Percentiles rank a stretch among this genome's conserved stretches.
Evolutionary conservation across 352 stramenopile genomes (phyloP).

Genomic region (Saprolegnia diclina): DNA sequence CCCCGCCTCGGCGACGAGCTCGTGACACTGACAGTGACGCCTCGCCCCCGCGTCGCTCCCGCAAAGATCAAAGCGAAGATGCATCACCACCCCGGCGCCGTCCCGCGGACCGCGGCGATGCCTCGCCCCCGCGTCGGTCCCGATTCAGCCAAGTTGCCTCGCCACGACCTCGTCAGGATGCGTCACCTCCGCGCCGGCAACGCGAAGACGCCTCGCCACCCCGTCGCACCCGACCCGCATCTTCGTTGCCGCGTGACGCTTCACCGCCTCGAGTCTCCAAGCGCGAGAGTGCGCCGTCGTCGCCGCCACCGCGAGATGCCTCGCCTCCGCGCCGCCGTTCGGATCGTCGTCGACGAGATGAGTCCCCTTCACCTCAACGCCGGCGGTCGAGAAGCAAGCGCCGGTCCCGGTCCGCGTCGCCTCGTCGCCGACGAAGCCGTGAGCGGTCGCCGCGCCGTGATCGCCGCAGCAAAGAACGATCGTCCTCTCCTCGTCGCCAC

Average conservation of each 20-base stretch:
- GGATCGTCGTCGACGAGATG: constrained; percentile 18
- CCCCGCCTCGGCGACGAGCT: constrained; percentile 29
- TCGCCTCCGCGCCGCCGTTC: constrained; percentile 14
- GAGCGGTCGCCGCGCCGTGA: not conserved
- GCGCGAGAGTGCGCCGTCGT: not conserved
- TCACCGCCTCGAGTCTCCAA: not conserved
- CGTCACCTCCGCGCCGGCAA: constrained; percentile 4
- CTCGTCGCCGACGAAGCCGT: constrained; percentile 3
- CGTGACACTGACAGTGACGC: constrained; percentile 27
- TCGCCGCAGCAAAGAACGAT: not conserved
- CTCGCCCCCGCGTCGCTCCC: constrained; percentile 31
- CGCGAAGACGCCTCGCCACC: not conserved
- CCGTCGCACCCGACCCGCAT: not conserved
- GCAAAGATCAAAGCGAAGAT: constrained; percentile 24
- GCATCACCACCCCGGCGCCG: constrained; percentile 33
- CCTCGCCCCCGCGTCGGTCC: constrained; percentile 7
- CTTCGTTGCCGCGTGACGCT: constrained; percentile 26
- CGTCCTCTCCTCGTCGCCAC: not conserved
- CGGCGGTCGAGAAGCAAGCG: constrained; percentile 21
- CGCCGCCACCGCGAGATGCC: not conserved
- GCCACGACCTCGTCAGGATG: constrained; percentile 3
- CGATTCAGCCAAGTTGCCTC: not conserved
- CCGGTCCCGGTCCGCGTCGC: constrained; percentile 2
- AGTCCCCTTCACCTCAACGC: not conserved
- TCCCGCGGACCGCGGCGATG: not conserved